Conservation (phyloP, 2,329 filamentous ascomycete genomes). For the Pseudocercospora eumusae region DNA sequence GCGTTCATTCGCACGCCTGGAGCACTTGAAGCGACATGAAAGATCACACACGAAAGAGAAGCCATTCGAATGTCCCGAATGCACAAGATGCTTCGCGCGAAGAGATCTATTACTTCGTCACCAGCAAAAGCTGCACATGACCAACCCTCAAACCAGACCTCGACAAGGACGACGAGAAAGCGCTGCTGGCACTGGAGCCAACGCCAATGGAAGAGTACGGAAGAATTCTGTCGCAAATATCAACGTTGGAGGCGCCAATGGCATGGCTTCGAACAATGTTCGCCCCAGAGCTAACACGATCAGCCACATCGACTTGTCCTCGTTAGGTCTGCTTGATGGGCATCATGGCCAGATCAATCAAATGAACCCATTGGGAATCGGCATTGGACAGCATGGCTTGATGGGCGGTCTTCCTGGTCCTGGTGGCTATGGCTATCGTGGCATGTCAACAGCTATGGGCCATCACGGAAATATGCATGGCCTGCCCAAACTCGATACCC, state of each 20-base stretch:
- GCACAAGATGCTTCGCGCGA: constrained; percentile 89
- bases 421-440: constrained; percentile 65
- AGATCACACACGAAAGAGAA: constrained; percentile 99
- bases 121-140: constrained; percentile 97
- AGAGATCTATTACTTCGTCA: constrained; percentile 89
- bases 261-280: constrained; percentile 59
- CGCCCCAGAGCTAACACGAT: constrained; percentile 94
- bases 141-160: constrained; percentile 81
- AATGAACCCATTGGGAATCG: constrained; percentile 34
- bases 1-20: constrained; percentile 88
- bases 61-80: constrained; percentile 96
- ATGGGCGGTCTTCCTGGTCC: constrained; percentile 59
- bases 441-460: constrained; percentile 69
- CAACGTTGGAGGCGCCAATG: constrained; percentile 51
- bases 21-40: constrained; percentile 96
- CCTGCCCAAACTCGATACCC: constrained; percentile 80
- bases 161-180: constrained; percentile 85
- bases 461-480: constrained; percentile 68
- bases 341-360: constrained; percentile 32
- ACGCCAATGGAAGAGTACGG: constrained; percentile 71
- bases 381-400: constrained; percentile 49
- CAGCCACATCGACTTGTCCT: constrained; percentile 80
- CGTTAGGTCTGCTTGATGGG: constrained; percentile 57
- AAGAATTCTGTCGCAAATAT: constrained; percentile 84
- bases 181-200: constrained; percentile 68